These are phyloP conservation scores for Lyophyllum decastes DNA, from an alignment of 768 basidiomycete genomes.

Conservation along the genomic window DNA sequence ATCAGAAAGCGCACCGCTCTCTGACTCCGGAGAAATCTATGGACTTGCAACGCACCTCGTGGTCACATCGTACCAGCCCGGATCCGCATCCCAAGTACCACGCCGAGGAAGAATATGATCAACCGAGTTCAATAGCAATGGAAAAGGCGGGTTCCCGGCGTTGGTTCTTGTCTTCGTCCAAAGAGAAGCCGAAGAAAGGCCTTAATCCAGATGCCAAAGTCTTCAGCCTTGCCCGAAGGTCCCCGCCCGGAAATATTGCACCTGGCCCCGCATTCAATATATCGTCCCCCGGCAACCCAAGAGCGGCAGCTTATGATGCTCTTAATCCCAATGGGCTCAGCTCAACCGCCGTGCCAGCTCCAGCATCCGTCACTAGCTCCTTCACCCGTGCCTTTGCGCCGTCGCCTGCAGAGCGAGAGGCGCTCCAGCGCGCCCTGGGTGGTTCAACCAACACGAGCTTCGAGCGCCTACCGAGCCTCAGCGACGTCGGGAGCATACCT, in stretches of 20 bases:
- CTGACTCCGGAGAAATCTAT: slow-evolving; percentile 22
- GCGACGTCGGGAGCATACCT: slow-evolving; percentile 73
- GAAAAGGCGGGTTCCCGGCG: slow-evolving; percentile 40
- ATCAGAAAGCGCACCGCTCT: slow-evolving; percentile 8
- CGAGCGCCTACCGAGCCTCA: slow-evolving; percentile 76
- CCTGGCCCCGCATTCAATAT: slow-evolving; percentile 12
- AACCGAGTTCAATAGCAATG: slow-evolving; percentile 7
- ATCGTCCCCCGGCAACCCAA: slow-evolving; percentile 13
- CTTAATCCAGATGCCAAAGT: slow-evolving; percentile 88
- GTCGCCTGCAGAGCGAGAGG: slow-evolving; percentile 86
- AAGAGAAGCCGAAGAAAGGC: slow-evolving; percentile 59
- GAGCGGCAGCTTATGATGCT: slow-evolving; percentile 46
- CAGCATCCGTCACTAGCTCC: slow-evolving; percentile 47
- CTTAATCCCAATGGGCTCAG: slow-evolving; percentile 64
- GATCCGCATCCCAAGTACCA: slow-evolving; percentile 29
- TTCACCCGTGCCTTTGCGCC: slow-evolving; percentile 84
- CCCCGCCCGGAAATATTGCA: slow-evolving; percentile 19
- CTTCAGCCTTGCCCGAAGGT: slow-evolving; percentile 56
- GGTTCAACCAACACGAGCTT: slow-evolving; percentile 74
- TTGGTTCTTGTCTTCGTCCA: slow-evolving; percentile 46
- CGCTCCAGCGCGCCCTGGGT: slow-evolving; percentile 75
- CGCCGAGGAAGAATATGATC: slow-evolving; percentile 13
- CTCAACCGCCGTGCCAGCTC: slow-evolving; percentile 30
- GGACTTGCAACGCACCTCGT: slow-evolving; percentile 30
- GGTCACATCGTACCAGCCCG: slow-evolving; percentile 33